Evolutionary conservation across 2,329 filamentous ascomycete genomes (phyloP).

Genomic region (Coleophoma eucalyptorum): DNA sequence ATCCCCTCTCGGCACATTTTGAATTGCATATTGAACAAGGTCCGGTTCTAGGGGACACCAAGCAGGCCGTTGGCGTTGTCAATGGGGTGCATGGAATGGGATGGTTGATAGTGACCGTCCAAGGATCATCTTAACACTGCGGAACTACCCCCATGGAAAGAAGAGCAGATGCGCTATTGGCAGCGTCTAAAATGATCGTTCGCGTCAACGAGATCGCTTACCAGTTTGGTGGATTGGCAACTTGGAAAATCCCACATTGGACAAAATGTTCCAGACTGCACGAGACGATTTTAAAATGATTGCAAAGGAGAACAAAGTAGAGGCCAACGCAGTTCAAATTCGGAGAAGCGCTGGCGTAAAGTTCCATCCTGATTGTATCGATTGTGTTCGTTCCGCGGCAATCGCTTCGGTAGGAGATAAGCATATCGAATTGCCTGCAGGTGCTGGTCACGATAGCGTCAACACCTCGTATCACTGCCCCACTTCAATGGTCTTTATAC

Average conservation of each 20-base stretch:
- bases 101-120: conserved; percentile 64
- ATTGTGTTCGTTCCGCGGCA: background rate
- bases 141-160: background rate
- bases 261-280: background rate
- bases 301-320: background rate
- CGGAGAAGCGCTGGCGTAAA: background rate
- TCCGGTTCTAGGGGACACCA: conserved; percentile 60
- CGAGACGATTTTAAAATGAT: background rate
- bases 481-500: background rate
- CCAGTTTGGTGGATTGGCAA: background rate
- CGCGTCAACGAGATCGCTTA: background rate
- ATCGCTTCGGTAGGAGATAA: background rate
- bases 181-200: background rate
- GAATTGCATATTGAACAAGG: conserved; percentile 79
- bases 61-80: conserved; percentile 63
- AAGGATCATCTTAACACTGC: conserved; percentile 25
- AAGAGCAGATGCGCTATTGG: background rate
- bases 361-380: background rate
- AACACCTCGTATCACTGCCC: background rate
- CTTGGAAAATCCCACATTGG: background rate
- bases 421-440: background rate
- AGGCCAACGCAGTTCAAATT: background rate
- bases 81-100: conserved; percentile 69
- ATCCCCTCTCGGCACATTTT: conserved; percentile 69
- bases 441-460: background rate